Evolutionary conservation across 495 filamentous ascomycete genomes (phyloP).

Genomic region (Penicillium paradoxum): DNA sequence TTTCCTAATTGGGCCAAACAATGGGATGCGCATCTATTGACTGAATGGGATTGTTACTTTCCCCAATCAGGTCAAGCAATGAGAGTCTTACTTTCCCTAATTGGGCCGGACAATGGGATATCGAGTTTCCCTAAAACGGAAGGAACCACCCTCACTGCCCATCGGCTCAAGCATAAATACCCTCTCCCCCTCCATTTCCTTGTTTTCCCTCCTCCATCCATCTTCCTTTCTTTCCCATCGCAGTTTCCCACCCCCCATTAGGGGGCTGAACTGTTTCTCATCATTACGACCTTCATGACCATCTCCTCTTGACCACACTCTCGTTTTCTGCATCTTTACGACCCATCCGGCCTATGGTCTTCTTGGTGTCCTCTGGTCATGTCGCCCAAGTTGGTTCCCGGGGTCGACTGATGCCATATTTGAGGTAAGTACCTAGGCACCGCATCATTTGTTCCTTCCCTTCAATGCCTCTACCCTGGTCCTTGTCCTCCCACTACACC

Average conservation of each 20-base stretch:
- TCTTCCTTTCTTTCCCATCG: not conserved
- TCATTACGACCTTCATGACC: not conserved
- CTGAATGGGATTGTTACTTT: too few relatives aligned
- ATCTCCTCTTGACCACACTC: not conserved
- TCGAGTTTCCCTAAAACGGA: not conserved
- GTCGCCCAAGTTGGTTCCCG: not conserved
- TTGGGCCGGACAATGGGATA: not conserved
- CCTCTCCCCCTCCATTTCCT: not conserved
- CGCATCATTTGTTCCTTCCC: not conserved
- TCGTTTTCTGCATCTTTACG: not conserved
- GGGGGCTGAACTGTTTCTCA: not conserved
- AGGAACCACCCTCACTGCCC: not conserved
- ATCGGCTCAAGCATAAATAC: not conserved
- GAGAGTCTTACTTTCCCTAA: not conserved
- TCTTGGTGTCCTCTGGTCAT: not conserved
- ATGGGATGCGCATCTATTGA: too few relatives aligned
- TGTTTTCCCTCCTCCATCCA: conserved; percentile 4
- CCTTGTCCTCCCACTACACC: not conserved
- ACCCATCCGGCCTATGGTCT: not conserved
- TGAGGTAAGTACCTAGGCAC: not conserved
- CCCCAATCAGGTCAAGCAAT: too few relatives aligned
- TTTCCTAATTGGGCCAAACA: too few relatives aligned
- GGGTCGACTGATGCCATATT: not conserved
- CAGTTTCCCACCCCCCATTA: not conserved
- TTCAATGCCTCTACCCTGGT: too few relatives aligned